phyloP scores from a whole-genome alignment of 306 rosid species.

The Castanea mollissima region DNA sequence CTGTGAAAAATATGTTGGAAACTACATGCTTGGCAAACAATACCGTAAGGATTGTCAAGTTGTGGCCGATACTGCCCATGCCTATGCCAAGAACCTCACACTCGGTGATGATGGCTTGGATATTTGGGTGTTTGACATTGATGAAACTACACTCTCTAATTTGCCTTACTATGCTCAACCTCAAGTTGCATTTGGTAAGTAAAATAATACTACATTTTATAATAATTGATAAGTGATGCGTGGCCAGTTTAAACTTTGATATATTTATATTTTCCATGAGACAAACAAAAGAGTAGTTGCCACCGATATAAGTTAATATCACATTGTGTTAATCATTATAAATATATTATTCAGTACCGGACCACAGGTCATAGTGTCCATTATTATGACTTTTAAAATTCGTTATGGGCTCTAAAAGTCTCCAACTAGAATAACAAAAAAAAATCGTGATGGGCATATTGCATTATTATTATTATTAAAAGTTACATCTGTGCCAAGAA shows the following conservation, averaged over 20 bases:
- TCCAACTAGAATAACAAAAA: no score
- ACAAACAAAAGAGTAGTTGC: no score
- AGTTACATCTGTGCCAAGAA: no score
- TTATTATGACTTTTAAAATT: no score
- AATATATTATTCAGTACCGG: no score
- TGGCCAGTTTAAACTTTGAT: no score
- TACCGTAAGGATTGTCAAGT: neutral
- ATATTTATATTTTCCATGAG: neutral
- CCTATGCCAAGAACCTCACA: neutral
- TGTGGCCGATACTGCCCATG: neutral
- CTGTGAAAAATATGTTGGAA: neutral
- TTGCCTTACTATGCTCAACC: constrained; percentile 1
- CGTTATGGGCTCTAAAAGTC: no score
- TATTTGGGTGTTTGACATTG: constrained; percentile 1
- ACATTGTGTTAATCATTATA: no score
- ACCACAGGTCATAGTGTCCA: no score
- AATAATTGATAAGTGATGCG: neutral
- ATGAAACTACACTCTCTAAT: constrained; percentile 7
- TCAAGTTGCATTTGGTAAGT: neutral
- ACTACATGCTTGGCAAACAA: neutral
- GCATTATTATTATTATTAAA: no score
- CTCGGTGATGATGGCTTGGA: neutral
- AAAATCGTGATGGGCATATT: no score
- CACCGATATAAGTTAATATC: no score
- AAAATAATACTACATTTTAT: neutral